Evolutionary conservation across 306 rosid genomes (phyloP), one percentile per base, ranked within the genome.

Genomic region (Luffa acutangula): DNA sequence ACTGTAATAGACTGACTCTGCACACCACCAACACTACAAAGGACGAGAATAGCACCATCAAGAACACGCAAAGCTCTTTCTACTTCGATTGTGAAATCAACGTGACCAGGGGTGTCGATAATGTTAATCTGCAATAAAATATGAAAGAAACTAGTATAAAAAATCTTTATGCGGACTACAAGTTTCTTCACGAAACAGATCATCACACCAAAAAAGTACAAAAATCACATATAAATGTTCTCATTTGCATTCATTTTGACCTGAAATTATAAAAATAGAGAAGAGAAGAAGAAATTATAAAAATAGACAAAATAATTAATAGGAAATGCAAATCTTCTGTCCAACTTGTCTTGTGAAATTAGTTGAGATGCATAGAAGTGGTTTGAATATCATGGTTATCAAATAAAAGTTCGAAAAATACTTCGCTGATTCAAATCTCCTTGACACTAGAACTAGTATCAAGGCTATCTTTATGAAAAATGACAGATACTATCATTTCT

Each of bases 1-100:
- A 95, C 97, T 17, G 99, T 93, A 67, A 95, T 95, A 20, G 99
- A 95, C 88, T 95, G 99, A 88, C 97, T 95, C 80, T 95, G 99
- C 85, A 95, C 99, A 57, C 97, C 97, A 76, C 97, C 99, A 82
- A 95, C 99, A 80, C 99, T 95, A 85, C 99, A 93, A 56, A 95
- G 93, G 73, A 95, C 99, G 80, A 95, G 99, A 83, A 95, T 87
- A 78, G 99, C 99, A 87, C 99, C 99, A 87, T 95, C 99, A 81
- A 95, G 97, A 67, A 93, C 97, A 69, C 94, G 99, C 88, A 95
- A 81, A 80, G 99, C 99, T 87, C 99, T 90, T 86, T 95, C 99
- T 45, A 95, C 99, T 87, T 95, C 99, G 54, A 95, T 93, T 76
- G 99, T 93, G 88, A 93, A 95, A 79, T 95, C 99, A 78, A 95